A percentile compares a stretch with the other conserved stretches of the same genome.
Evolutionary conservation across 352 stramenopile genomes (phyloP).

Genomic region (Pilasporangium apinafurcum): DNA sequence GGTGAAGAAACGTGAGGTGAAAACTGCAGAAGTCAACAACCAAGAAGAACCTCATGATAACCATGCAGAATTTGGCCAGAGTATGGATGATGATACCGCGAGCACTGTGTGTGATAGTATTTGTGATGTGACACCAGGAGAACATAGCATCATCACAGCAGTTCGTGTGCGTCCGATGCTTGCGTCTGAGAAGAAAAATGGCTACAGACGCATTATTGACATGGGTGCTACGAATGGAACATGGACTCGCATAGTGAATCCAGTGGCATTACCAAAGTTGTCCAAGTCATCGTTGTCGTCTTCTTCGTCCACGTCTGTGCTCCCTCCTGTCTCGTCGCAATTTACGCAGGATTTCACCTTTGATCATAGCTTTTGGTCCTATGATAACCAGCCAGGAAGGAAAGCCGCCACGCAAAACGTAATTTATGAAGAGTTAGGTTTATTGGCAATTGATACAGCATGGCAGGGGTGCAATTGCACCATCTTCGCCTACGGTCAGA

Average conservation of each 20-base stretch:
- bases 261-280: conserved; percentile 36
- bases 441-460: conserved; percentile 43
- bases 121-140: not conserved
- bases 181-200: conserved; percentile 44
- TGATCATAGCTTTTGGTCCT: conserved; percentile 74
- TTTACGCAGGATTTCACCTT: conserved; percentile 73
- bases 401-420: conserved; percentile 35
- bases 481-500: conserved; percentile 72
- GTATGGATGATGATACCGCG: too few relatives aligned
- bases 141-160: conserved; percentile 58
- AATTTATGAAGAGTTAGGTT: conserved; percentile 56
- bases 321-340: conserved; percentile 12
- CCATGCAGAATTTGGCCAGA: too few relatives aligned
- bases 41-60: too few relatives aligned
- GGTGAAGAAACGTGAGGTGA: too few relatives aligned
- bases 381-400: conserved; percentile 19
- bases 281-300: too few relatives aligned
- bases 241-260: conserved; percentile 57
- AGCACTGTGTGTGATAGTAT: too few relatives aligned
- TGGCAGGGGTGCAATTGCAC: conserved; percentile 69
- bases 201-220: conserved; percentile 50
- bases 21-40: too few relatives aligned
- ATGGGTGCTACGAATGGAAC: conserved; percentile 33
- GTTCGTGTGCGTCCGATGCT: conserved; percentile 74
- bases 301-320: conserved; percentile 3